Base-by-base conservation (phyloP, 2,329 filamentous ascomycete genomes). In the Phyllosticta capitalensis region DNA sequence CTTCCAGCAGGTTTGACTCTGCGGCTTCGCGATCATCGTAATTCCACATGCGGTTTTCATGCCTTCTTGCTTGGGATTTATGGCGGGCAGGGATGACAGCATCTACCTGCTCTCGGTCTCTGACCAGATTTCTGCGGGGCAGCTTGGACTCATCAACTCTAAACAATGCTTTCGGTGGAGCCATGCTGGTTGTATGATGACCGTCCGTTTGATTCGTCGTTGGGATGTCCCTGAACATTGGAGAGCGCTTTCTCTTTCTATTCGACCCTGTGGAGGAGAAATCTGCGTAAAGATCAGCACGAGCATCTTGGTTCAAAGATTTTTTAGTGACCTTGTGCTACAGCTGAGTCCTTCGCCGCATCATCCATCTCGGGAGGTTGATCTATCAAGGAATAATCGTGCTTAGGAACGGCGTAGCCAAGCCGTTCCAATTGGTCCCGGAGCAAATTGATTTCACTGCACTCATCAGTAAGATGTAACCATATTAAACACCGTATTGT, bases 391-490 rank as follows among this genome's bases (percentile, higher is more conserved):
- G 59, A 48, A 24, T 61, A 61, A n/a, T 60, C 55, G 21, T 10
- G 53, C 38, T 45, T 45, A 1, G 61, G 58, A 7, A 62, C 52
- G 2, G 45, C 55, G 21, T 63, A 63, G 1, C 63, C 61, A 1
- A 63, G 50, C 19, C 26, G 22, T 5, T 24, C 20, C 1, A 63
- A 60, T 53, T 64, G 56, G 5, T 45, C 33, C 55, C 59, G 52
- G 5, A 63, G 52, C 10, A 28, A 6, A 3, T 58, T 50, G 12
- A 61, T 59, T 20, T 62, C 62, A 30, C 62, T 62, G 14, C 14
- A 6, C 17, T 6, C 24, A 24, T 26, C 59, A 26, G 17, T 7
- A 22, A 2, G 7, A 20, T 9, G 7, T 12, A 57, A 12, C 30
- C 5, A 22, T 5, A 2, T 1, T 17, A 9, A 6, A 14, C 10